These are phyloP conservation scores for Penicillium paxilli DNA, from an alignment of 495 filamentous ascomycete species.

Conservation along the genomic window DNA sequence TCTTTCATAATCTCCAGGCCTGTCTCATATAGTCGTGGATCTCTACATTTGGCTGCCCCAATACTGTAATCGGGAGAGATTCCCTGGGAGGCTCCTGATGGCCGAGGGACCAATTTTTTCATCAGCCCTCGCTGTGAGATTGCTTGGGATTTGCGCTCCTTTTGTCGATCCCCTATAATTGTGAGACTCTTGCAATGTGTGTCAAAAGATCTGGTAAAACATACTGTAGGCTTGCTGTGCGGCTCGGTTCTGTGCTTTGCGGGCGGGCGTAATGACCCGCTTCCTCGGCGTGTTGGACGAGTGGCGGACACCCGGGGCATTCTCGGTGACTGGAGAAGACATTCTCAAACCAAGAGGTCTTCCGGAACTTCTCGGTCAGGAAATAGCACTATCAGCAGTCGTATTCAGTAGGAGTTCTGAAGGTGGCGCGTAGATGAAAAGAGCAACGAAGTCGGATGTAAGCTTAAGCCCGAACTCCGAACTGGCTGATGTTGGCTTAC, in stretches of 20 bases:
- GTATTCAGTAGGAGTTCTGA: too few species aligned
- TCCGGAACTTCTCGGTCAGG: too few species aligned
- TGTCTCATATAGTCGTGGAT: slow-evolving; percentile 17
- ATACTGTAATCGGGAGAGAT: not conserved
- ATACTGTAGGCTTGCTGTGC: slow-evolving; percentile 44
- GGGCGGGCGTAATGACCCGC: slow-evolving; percentile 39
- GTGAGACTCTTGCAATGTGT: not conserved
- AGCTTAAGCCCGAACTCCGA: slow-evolving; percentile 9
- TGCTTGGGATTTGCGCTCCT: slow-evolving; percentile 11
- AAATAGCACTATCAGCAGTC: too few species aligned
- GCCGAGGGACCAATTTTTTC: slow-evolving; percentile 6
- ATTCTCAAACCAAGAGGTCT: not conserved
- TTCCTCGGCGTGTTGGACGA: slow-evolving; percentile 17
- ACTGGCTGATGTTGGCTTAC: slow-evolving; percentile 19
- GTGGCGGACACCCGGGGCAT: not conserved
- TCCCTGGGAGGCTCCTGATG: not conserved
- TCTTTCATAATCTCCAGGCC: slow-evolving; percentile 38
- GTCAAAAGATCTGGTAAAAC: not conserved
- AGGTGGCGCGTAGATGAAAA: too few species aligned
- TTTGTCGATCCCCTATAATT: slow-evolving; percentile 11
- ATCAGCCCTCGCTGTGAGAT: not conserved
- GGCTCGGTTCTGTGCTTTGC: slow-evolving; percentile 40
- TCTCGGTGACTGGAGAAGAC: not conserved
- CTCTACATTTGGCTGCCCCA: not conserved
- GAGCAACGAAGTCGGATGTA: too few species aligned